These are phyloP conservation scores for Agastache rugosa DNA, from an alignment of 257 asterid genomes.

Conservation along the genomic window DNA sequence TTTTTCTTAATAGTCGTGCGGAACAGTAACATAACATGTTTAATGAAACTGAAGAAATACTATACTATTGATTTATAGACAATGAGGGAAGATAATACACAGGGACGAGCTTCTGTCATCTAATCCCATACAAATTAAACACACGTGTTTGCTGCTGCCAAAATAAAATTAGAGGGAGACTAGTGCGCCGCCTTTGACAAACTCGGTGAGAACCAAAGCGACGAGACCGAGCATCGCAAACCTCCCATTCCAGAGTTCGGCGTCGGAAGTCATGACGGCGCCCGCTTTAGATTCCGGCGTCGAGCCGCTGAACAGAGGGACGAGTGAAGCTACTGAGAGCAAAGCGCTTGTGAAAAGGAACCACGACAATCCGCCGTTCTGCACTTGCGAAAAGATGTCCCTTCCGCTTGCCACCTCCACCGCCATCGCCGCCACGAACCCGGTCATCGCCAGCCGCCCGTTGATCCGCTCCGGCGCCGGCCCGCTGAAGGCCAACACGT, in stretches of 20 bases:
- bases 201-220: conserved; percentile 83
- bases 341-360: conserved; percentile 55
- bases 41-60: too few species aligned
- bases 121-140: too few species aligned
- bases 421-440: conserved; percentile 79
- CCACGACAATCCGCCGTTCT: conserved; percentile 66
- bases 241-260: conserved; percentile 87
- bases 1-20: too few species aligned
- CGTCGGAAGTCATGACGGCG: conserved; percentile 62
- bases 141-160: too few species aligned
- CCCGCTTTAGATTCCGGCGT: conserved; percentile 57
- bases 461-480: conserved; percentile 88
- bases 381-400: conserved; percentile 58
- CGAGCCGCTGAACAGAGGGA: conserved; percentile 67
- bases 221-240: conserved; percentile 86
- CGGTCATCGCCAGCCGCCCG: conserved; percentile 85
- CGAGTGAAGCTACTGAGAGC: conserved; percentile 65
- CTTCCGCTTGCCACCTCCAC: conserved; percentile 66
- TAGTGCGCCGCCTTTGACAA: conserved; percentile 66
- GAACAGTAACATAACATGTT: too few species aligned
- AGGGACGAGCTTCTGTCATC: too few species aligned
- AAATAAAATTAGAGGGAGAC: conserved; percentile 12
- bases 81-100: too few species aligned
- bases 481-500: conserved; percentile 72
- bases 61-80: too few species aligned